phyloP scores from a whole-genome alignment of 371 early-diverging fungal genomes.

The Mortierella sp. region DNA sequence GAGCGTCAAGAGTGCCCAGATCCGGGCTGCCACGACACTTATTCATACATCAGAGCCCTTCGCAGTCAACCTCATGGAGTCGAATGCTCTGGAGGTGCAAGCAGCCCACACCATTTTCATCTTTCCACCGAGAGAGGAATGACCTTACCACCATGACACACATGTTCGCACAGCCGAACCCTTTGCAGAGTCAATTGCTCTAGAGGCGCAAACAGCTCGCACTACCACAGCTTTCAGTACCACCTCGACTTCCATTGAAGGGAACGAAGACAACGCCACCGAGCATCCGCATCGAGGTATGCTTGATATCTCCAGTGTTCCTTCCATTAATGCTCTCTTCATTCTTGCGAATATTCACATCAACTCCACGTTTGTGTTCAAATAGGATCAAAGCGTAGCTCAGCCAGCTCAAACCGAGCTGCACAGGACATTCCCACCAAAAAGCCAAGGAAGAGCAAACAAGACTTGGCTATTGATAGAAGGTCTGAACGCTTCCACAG shows the following conservation, averaged over 20 bases:
- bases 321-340: not conserved
- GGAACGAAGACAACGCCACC: not conserved
- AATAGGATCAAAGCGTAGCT: slow-evolving; percentile 1
- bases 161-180: too few relatives aligned
- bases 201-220: too few relatives aligned
- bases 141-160: too few relatives aligned
- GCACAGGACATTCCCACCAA: too few relatives aligned
- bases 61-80: slow-evolving; percentile 1
- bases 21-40: slow-evolving; percentile 1
- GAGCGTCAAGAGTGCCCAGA: slow-evolving; percentile 1
- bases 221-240: too few relatives aligned
- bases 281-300: not conserved
- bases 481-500: too few relatives aligned
- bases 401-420: not conserved
- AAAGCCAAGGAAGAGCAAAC: too few relatives aligned
- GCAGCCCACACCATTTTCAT: not conserved
- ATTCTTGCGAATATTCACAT: slow-evolving; percentile 1
- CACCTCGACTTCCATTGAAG: too few relatives aligned
- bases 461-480: too few relatives aligned
- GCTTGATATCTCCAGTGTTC: not conserved
- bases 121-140: not conserved
- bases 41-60: slow-evolving; percentile 1
- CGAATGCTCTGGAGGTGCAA: not conserved
- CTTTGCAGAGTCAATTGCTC: too few relatives aligned
- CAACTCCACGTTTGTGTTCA: not conserved